A percentile compares a stretch with the other conserved stretches of the same genome.
These are phyloP conservation scores for Xylaria cubensis DNA, from an alignment of 495 filamentous ascomycete genomes.

Conservation along the genomic window DNA sequence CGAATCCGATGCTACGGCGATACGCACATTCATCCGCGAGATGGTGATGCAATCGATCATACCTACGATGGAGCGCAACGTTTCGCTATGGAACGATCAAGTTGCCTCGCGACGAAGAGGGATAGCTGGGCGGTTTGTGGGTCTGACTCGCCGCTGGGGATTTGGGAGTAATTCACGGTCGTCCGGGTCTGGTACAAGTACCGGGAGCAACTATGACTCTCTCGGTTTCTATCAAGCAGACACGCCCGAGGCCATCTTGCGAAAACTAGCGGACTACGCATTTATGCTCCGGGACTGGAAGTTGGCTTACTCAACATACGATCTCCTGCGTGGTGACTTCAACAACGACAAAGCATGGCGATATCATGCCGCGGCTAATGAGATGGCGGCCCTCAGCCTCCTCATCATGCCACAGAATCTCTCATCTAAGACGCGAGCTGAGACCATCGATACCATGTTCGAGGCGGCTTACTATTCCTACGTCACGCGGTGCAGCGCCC, in stretches of 20 bases:
- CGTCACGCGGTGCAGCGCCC: slow-evolving; percentile 76
- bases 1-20: slow-evolving; percentile 87
- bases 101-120: slow-evolving; percentile 89
- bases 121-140: slow-evolving; percentile 86
- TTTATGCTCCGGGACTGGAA: slow-evolving; percentile 97
- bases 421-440: slow-evolving; percentile 74
- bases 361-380: slow-evolving; percentile 89
- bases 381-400: slow-evolving; percentile 87
- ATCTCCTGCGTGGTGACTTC: slow-evolving; percentile 85
- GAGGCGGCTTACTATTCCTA: slow-evolving; percentile 92
- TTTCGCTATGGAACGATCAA: slow-evolving; percentile 95
- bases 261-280: slow-evolving; percentile 91
- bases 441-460: slow-evolving; percentile 82
- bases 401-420: slow-evolving; percentile 75
- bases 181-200: slow-evolving; percentile 44
- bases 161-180: slow-evolving; percentile 68
- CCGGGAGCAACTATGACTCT: slow-evolving; percentile 77
- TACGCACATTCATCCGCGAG: slow-evolving; percentile 87
- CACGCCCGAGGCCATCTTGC: slow-evolving; percentile 84
- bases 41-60: slow-evolving; percentile 91
- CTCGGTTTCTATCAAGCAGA: slow-evolving; percentile 85
- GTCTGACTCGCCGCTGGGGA: slow-evolving; percentile 85
- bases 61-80: slow-evolving; percentile 90
- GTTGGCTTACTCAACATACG: slow-evolving; percentile 88
- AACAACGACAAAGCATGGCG: slow-evolving; percentile 95